A percentile compares a stretch with the other conserved stretches of the same genome.
phyloP scores from a whole-genome alignment of 1,284 basidiomycete species.

The Lignosus rhinocerotis region DNA sequence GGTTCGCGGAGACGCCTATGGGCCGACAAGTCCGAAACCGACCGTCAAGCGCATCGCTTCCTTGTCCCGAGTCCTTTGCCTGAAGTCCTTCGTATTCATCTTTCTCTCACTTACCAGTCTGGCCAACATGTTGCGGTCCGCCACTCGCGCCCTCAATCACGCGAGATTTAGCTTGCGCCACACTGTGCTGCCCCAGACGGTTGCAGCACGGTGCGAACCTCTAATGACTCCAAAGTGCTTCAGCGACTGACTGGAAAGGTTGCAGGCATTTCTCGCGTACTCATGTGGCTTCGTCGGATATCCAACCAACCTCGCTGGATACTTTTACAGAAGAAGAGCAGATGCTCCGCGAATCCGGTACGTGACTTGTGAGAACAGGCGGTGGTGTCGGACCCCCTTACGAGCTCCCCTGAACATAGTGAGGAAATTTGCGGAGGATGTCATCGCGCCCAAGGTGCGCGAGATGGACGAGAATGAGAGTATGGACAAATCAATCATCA shows the following conservation, averaged over 20 bases:
- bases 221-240: not conserved
- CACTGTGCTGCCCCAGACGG: not conserved
- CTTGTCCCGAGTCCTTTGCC: not conserved
- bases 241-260: not conserved
- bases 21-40: not conserved
- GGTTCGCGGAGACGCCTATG: not conserved
- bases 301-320: constrained; percentile 61
- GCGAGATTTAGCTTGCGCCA: not conserved
- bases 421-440: constrained; percentile 84
- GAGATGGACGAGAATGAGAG: constrained; percentile 98
- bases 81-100: not conserved
- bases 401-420: constrained; percentile 46
- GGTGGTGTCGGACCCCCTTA: not conserved
- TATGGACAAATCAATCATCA: constrained; percentile 91
- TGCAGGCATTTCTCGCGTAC: constrained; percentile 24
- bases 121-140: not conserved
- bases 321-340: constrained; percentile 90
- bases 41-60: not conserved
- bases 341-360: constrained; percentile 88
- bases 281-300: constrained; percentile 17
- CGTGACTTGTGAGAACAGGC: constrained; percentile 19
- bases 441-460: constrained; percentile 87
- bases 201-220: constrained; percentile 8
- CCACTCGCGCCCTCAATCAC: not conserved
- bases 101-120: not conserved